Evolutionary conservation across 371 early-diverging fungal species (phyloP).

Genomic region (Mucor velutinosus): DNA sequence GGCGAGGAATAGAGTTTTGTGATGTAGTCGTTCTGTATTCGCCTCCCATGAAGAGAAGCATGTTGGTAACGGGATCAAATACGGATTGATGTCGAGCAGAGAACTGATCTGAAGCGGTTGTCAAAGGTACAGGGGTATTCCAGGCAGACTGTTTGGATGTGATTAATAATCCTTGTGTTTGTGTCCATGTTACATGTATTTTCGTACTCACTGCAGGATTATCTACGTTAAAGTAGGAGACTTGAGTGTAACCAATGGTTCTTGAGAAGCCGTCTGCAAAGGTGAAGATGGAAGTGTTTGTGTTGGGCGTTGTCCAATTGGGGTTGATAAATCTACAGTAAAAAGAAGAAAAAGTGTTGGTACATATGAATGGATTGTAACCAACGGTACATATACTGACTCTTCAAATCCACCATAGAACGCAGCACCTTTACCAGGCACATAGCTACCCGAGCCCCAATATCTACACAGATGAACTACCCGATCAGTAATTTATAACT

Average conservation of each 20-base stretch:
- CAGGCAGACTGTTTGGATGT: neutral
- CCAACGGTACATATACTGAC: neutral
- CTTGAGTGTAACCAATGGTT: constrained; percentile 4
- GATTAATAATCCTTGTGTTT: neutral
- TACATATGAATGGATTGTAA: neutral
- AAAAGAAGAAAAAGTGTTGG: neutral
- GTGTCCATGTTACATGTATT: neutral
- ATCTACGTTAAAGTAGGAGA: neutral
- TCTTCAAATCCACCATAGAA: constrained; percentile 11
- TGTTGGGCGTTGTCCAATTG: neutral
- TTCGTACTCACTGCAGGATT: neutral
- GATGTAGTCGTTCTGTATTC: neutral
- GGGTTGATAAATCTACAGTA: neutral
- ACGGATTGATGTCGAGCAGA: neutral
- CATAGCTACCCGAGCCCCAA: neutral
- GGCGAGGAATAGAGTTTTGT: neutral
- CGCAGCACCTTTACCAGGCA: constrained; percentile 9
- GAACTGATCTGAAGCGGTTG: neutral
- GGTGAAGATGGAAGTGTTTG: neutral
- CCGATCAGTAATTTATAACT: neutral
- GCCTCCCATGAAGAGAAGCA: constrained; percentile 3
- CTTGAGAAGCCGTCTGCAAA: neutral
- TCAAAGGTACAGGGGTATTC: neutral
- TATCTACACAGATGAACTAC: neutral
- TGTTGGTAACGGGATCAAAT: neutral